Conservation (phyloP, 208 protist genomes). For the Crithidia brevicula region DNA sequence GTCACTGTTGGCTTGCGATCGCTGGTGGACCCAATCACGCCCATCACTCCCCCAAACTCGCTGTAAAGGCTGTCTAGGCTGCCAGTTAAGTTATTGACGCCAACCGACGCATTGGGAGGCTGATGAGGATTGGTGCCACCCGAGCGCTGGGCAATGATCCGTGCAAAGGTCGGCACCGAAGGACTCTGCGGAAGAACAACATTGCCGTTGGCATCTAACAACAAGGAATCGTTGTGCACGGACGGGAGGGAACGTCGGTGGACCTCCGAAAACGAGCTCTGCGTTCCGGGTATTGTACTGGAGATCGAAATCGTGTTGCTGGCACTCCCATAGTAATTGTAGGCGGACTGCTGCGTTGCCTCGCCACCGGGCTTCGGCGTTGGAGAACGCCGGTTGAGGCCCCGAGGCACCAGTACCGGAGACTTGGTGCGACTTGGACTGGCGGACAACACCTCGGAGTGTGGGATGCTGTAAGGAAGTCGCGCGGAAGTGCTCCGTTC, state of each 20-base stretch:
- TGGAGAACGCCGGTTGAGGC: neutral
- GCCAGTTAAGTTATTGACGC: neutral
- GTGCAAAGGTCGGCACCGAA: neutral
- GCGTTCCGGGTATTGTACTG: neutral
- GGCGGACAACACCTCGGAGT: neutral
- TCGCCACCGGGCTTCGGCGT: neutral
- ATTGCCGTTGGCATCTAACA: neutral
- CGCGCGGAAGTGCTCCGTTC: neutral
- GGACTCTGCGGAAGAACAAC: neutral
- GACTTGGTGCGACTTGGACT: neutral
- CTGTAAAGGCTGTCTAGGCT: slow-evolving; percentile 9
- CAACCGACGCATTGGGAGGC: neutral
- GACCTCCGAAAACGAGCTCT: neutral
- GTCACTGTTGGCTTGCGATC: slow-evolving; percentile 9
- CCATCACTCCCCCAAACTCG: neutral
- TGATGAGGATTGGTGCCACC: neutral
- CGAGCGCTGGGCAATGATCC: slow-evolving; percentile 4
- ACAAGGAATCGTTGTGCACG: neutral
- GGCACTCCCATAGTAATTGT: neutral
- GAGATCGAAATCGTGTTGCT: neutral
- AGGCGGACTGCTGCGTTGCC: neutral
- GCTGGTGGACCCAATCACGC: neutral
- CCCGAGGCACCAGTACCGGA: neutral
- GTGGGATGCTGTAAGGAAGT: neutral
- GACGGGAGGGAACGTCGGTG: neutral